Base-by-base conservation (phyloP, 768 basidiomycete genomes). In the Phaffia australis region DNA sequence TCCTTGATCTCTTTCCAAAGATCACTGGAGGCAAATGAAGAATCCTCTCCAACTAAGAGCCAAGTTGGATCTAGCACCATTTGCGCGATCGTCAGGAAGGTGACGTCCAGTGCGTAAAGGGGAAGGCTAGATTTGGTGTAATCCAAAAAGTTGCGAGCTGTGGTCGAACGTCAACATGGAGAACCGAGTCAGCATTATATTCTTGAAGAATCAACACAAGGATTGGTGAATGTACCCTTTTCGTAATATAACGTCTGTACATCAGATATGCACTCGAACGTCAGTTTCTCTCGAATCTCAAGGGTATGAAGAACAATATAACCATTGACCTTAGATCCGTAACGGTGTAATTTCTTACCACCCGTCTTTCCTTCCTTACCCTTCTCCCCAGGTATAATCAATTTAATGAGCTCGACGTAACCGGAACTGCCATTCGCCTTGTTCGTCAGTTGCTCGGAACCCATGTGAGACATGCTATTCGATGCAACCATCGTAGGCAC, bases 361-460 rank as follows among this genome's bases (percentile, higher is more conserved):
- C 19, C 25, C 32, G 30, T 32, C 67, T 58, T 48, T 52, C 52
- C 42, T 8, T 56, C 59, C 57, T 50, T 30, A 18, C 56, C 56
- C 49, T 69, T 69, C 35, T 69, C 67, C 1, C 50, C 57, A 0
- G 67, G 67, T 30, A 69, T 27, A 35, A 69, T 42, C 5, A 69
- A 56, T 46, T 54, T 57, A 42, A 69, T 59, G 23, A 56, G 67
- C 16, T 63, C 67, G n/a, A 23, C 7, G 19, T 42, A n/a, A 50
- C 27, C 27, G 19, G 51, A 9, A 8, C 15, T 46, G 16, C 46
- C 50, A 23, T 49, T 27, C 25, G 30, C 21, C 19, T 55, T 63
- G 1, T 29, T 29, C 15, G 21, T 30, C 2, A 21, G 27, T 2
- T 49, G 30, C 25, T 52, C 27, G 27, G 23, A 21, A 48, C 6